Evolutionary conservation across 148 eudicot genomes (phyloP).

Genomic region (Fagopyrum homotropicum): DNA sequence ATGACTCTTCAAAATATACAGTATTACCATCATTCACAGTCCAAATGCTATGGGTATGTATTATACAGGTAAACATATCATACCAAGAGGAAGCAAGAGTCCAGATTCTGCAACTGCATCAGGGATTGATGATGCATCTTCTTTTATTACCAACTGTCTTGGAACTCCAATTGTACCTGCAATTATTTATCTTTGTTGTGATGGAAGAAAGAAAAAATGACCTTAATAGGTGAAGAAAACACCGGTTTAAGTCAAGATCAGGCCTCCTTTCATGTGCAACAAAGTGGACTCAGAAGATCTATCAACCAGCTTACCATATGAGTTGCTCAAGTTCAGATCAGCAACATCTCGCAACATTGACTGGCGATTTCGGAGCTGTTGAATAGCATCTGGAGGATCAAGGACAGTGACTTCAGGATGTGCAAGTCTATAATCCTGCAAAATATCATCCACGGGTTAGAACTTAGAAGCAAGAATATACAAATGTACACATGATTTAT

Average conservation of each 20-base stretch:
- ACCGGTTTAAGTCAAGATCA: neutral
- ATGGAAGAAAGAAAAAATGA: neutral
- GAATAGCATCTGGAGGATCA: constrained; percentile 67
- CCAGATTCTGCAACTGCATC: constrained; percentile 58
- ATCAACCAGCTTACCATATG: constrained; percentile 31
- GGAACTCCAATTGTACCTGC: constrained; percentile 65
- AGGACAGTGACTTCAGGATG: constrained; percentile 65
- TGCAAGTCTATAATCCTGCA: constrained; percentile 57
- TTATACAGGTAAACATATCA: neutral
- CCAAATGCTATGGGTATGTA: neutral
- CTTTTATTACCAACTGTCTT: constrained; percentile 51
- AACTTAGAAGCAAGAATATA: constrained; percentile 4
- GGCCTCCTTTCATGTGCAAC: neutral
- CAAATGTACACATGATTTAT: neutral
- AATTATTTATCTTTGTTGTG: constrained; percentile 5
- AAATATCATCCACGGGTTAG: constrained; percentile 9
- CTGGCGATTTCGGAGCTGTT: constrained; percentile 53
- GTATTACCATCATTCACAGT: neutral
- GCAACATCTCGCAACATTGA: constrained; percentile 68
- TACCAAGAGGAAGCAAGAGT: constrained; percentile 60
- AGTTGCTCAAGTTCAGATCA: constrained; percentile 47
- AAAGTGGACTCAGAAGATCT: neutral
- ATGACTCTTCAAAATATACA: neutral
- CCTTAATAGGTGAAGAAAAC: neutral
- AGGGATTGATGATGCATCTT: constrained; percentile 48